phyloP scores from a whole-genome alignment of 1,284 basidiomycete species.

The Grifola frondosa region DNA sequence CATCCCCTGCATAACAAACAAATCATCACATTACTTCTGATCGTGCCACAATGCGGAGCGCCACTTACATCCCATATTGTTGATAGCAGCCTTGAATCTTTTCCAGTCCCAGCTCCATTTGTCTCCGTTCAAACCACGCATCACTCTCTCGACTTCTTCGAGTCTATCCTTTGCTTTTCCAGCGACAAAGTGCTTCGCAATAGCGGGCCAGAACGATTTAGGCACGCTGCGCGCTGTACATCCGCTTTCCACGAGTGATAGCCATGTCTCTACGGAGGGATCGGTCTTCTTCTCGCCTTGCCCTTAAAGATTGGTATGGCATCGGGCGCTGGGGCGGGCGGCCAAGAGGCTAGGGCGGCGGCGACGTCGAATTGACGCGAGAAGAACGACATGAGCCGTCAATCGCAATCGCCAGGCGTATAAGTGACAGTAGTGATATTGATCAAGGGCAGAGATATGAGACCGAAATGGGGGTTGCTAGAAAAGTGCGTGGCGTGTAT shows the following conservation, averaged over 20 bases:
- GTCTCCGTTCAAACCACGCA: conserved; percentile 64
- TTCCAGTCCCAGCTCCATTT: conserved; percentile 76
- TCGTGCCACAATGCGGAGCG: conserved; percentile 1
- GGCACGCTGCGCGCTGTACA: conserved; percentile 63
- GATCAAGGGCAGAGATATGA: not conserved
- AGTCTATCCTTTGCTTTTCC: conserved; percentile 60
- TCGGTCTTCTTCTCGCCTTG: conserved; percentile 56
- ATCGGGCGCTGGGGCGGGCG: conserved; percentile 6
- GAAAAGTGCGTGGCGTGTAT: not conserved
- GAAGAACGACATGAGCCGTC: conserved; percentile 10
- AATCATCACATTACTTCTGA: not conserved
- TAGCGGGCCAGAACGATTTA: conserved; percentile 70
- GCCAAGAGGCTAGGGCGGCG: conserved; percentile 11
- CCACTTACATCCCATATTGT: conserved; percentile 70
- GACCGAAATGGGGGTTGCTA: not conserved
- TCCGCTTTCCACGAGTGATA: conserved; percentile 59
- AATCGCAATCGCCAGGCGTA: conserved; percentile 2
- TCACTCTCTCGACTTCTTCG: conserved; percentile 62
- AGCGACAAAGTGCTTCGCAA: conserved; percentile 69
- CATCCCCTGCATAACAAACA: conserved; percentile 46
- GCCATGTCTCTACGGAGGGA: conserved; percentile 59
- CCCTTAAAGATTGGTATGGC: conserved; percentile 54
- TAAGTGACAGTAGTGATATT: not conserved
- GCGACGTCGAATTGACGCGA: conserved; percentile 11
- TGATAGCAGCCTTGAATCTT: conserved; percentile 67